Percentiles rank a stretch among this genome's conserved stretches.
Evolutionary conservation across 2,329 filamentous ascomycete species (phyloP).

Genomic region (Fusarium agapanthi): DNA sequence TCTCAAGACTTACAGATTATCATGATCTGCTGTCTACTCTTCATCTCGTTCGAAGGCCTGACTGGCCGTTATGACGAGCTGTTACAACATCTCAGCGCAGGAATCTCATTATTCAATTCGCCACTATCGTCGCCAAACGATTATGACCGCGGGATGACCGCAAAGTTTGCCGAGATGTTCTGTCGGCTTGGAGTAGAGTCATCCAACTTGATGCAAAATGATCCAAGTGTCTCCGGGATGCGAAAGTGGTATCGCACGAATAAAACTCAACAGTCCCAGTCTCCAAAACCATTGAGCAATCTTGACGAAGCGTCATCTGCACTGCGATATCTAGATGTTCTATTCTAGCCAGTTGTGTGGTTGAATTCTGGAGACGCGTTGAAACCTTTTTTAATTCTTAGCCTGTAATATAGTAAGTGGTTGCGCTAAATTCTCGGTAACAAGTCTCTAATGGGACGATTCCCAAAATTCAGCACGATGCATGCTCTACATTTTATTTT

Average conservation of each 20-base stretch:
- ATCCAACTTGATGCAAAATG: neutral
- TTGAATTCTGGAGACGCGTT: no score
- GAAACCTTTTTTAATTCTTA: no score
- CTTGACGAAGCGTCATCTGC: neutral
- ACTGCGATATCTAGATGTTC: neutral
- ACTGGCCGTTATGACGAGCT: neutral
- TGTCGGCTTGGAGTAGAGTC: neutral
- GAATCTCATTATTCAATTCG: neutral
- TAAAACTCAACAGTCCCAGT: neutral
- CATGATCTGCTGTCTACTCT: neutral
- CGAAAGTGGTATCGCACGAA: neutral
- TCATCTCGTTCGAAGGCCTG: neutral
- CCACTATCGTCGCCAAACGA: neutral
- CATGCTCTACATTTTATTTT: no score
- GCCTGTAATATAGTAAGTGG: accelerated
- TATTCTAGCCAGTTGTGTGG: no score
- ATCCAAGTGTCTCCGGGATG: neutral
- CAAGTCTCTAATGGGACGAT: accelerated
- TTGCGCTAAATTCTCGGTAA: no score
- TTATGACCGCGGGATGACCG: neutral
- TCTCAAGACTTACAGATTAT: neutral
- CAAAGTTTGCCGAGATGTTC: neutral
- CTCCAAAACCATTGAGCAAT: neutral
- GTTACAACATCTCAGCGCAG: neutral
- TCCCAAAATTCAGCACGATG: accelerated